Evolutionary conservation across 768 basidiomycete genomes (phyloP).

Genomic region (Trametes meyenii): DNA sequence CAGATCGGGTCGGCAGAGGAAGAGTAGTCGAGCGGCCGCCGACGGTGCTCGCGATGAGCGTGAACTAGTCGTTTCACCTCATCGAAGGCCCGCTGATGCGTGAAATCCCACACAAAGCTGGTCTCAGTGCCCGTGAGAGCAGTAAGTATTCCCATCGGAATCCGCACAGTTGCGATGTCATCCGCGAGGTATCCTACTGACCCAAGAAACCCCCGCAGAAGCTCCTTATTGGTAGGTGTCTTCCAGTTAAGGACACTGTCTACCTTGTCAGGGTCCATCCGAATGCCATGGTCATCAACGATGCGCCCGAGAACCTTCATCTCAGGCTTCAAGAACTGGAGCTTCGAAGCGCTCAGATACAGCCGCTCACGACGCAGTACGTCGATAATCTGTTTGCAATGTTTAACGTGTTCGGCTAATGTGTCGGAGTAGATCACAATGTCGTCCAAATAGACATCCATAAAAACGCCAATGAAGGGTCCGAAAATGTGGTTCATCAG

Average conservation of each 20-base stretch:
- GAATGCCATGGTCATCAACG: conserved; percentile 40
- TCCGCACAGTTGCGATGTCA: conserved; percentile 35
- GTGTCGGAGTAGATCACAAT: conserved; percentile 37
- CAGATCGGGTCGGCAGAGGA: conserved; percentile 21
- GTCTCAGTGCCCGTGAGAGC: conserved; percentile 16
- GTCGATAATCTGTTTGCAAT: conserved; percentile 24
- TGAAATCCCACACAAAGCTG: conserved; percentile 28
- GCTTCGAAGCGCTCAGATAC: conserved; percentile 26
- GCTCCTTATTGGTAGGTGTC: conserved; percentile 33
- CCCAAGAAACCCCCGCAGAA: conserved; percentile 40
- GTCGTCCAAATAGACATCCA: conserved; percentile 41
- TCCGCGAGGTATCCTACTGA: no score
- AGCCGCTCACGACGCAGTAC: conserved; percentile 13
- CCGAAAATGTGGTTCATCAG: conserved; percentile 46
- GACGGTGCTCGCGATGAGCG: conserved; percentile 9
- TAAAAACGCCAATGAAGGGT: conserved; percentile 34
- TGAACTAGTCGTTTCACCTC: conserved; percentile 17
- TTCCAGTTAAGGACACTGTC: conserved; percentile 36
- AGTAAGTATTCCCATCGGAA: conserved; percentile 41
- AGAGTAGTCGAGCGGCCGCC: conserved; percentile 27
- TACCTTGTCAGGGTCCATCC: conserved; percentile 48
- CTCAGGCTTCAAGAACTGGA: conserved; percentile 26
- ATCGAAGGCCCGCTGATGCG: conserved; percentile 35
- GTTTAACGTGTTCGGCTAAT: conserved; percentile 29
- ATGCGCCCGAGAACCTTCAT: conserved; percentile 32